Conservation (phyloP, 1,284 basidiomycete species). For the Ustilago crameri region DNA sequence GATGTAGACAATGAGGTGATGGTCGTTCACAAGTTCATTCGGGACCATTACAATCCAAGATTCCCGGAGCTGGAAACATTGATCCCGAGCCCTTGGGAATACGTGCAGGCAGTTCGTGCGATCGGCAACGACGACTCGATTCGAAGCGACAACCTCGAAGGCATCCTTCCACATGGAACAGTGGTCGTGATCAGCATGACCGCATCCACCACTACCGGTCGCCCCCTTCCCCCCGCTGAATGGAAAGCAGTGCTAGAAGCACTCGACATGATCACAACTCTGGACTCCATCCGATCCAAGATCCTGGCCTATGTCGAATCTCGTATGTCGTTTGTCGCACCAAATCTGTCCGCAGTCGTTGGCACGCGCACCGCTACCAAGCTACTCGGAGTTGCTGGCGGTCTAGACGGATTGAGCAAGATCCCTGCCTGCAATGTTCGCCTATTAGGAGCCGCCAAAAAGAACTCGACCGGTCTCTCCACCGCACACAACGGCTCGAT, state of each 20-base stretch:
- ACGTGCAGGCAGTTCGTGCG: conserved; percentile 87
- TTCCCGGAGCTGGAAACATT: conserved; percentile 98
- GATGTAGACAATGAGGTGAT: conserved; percentile 98
- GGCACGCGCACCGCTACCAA: conserved; percentile 98
- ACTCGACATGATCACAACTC: conserved; percentile 84
- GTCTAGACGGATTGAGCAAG: conserved; percentile 86
- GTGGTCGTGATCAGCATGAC: conserved; percentile 97
- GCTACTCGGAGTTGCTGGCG: conserved; percentile 95
- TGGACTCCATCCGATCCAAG: conserved; percentile 85
- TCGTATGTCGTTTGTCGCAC: conserved; percentile 96
- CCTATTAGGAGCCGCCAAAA: conserved; percentile 90
- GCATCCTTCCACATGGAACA: conserved; percentile 86
- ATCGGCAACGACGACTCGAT: conserved; percentile 82
- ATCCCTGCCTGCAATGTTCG: conserved; percentile 97
- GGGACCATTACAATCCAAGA: conserved; percentile 94
- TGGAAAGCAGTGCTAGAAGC: conserved; percentile 87
- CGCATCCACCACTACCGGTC: conserved; percentile 83
- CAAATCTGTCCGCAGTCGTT: conserved; percentile 96
- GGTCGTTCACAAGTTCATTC: conserved; percentile 98
- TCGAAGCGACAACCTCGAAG: conserved; percentile 81
- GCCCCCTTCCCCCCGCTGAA: conserved; percentile 76
- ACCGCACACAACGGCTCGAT: conserved; percentile 71
- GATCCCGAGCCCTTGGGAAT: conserved; percentile 89
- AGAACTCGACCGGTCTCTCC: conserved; percentile 87
- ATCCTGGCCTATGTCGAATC: conserved; percentile 99